Percentiles rank a stretch among this genome's conserved stretches.
phyloP scores from a whole-genome alignment of 2,329 filamentous ascomycete species.

The Penicillium sp. region DNA sequence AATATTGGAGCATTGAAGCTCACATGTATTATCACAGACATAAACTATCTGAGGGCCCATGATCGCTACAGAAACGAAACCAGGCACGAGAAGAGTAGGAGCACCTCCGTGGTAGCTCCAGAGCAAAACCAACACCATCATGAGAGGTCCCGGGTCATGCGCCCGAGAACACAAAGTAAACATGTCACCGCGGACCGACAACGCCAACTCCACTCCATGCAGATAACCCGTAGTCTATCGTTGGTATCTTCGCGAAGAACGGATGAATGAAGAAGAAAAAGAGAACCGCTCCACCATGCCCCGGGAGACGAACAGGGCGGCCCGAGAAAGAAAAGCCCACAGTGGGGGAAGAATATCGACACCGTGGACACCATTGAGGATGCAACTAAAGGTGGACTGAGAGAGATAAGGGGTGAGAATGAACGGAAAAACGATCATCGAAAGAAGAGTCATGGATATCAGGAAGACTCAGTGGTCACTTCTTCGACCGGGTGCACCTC shows the following conservation, averaged over 20 bases:
- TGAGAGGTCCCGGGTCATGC: background rate
- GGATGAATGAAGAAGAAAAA: slow-evolving; percentile 10
- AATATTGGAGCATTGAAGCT: background rate
- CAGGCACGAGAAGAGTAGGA: background rate
- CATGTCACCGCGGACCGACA: slow-evolving; percentile 14
- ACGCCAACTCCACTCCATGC: slow-evolving; percentile 29
- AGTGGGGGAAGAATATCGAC: slow-evolving; percentile 6
- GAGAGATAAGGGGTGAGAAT: background rate
- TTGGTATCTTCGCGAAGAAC: slow-evolving; percentile 37
- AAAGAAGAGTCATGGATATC: background rate
- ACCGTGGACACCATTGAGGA: slow-evolving; percentile 13
- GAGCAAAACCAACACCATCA: slow-evolving; percentile 1
- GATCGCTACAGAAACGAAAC: background rate
- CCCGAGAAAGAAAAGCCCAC: slow-evolving; percentile 8
- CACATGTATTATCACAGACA: background rate
- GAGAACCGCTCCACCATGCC: background rate
- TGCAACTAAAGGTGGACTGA: slow-evolving; percentile 18
- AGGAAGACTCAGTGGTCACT: slow-evolving; percentile 6
- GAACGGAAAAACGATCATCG: slow-evolving; percentile 1
- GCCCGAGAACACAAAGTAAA: slow-evolving; percentile 9
- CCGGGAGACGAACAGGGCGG: background rate
- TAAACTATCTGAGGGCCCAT: background rate
- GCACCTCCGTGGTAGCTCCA: background rate
- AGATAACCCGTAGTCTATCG: slow-evolving; percentile 35
- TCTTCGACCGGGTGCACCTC: slow-evolving; percentile 5